Base-by-base conservation (phyloP, 495 filamentous ascomycete genomes). In the Xylaria nigripes region DNA sequence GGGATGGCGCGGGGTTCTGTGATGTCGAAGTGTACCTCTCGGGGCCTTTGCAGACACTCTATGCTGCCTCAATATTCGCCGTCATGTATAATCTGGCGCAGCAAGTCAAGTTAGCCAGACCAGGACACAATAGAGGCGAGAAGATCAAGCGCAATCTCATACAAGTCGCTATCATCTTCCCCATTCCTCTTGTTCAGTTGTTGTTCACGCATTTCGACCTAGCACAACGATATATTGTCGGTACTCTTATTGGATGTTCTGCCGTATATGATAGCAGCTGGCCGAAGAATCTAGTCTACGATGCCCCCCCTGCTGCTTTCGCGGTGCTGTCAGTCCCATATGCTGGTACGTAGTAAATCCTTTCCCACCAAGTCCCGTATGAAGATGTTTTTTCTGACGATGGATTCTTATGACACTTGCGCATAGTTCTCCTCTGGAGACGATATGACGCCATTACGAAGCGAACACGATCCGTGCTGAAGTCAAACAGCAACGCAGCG, bases 21-120 rank as follows among this genome's bases (percentile, higher is more conserved):
- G 93, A 98, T 68, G 64, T 96, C 23, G 79, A 95, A 65, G 76
- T 81, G 47, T 89, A 90, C 61, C 45, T 90, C 34, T 50, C 48
- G 44, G 71, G 51, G 32, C 62, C 70, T 18, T 69, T 84, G 52
- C 76, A 84, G 46, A 84, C 81, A 6, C 68, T 76, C 41, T 80
- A 79, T 50, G 75, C 87, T n/a, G 86, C 78, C 22, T 72, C 82
- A 16, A 75, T 89, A n/a, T 59, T 70, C 81, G 58, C 75, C 76
- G 86, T 96, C 57, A 85, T 94, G 66, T 81, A 83, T n/a, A 78
- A 78, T 42, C 77, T 98, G 9, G 85, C 88, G 32, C 62, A 88
- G 60, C 85, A 93, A 60, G 84, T 89, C 16, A 75, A 82, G 15
- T 70, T 80, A 3, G 70, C 79, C 1, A 88, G 24, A 69, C 76